phyloP scores from a whole-genome alignment of 805 yeast species.

The Wickerhamiella sergipiensis region DNA sequence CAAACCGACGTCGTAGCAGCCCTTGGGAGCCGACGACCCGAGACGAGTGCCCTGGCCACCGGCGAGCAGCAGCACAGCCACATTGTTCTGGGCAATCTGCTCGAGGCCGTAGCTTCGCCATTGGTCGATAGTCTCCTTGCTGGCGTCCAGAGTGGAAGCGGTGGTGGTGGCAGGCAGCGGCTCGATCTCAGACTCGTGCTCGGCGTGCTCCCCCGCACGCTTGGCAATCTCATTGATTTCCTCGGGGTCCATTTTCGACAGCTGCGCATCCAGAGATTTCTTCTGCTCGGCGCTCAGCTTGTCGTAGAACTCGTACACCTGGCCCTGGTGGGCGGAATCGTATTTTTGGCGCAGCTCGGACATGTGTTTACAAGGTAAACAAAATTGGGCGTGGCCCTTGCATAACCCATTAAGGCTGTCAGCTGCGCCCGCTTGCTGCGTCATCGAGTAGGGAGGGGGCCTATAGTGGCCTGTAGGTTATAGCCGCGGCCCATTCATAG shows the following conservation, averaged over 20 bases:
- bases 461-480: no score
- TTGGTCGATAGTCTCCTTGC: conserved; percentile 22
- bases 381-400: neutral
- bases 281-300: conserved; percentile 19
- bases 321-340: conserved; percentile 27
- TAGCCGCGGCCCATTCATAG: no score
- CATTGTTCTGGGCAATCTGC: conserved; percentile 57
- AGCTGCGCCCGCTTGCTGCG: neutral
- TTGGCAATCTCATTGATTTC: conserved; percentile 22
- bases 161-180: conserved; percentile 22
- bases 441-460: no score
- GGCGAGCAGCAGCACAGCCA: conserved; percentile 85
- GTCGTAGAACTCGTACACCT: conserved; percentile 28
- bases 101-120: conserved; percentile 48
- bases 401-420: neutral
- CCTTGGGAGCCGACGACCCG: conserved; percentile 85
- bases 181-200: conserved; percentile 10
- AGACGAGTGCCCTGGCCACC: conserved; percentile 98
- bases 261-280: conserved; percentile 22
- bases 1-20: conserved; percentile 77
- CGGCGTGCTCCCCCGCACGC: conserved; percentile 5
- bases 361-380: neutral
- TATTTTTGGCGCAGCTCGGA: conserved; percentile 12
- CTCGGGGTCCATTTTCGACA: conserved; percentile 25
- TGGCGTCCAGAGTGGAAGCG: conserved; percentile 21